A percentile compares a stretch with the other conserved stretches of the same genome.
Evolutionary conservation across 225 moss, liverwort and hornwort species (phyloP).

Genomic region (Polytrichum commune): DNA sequence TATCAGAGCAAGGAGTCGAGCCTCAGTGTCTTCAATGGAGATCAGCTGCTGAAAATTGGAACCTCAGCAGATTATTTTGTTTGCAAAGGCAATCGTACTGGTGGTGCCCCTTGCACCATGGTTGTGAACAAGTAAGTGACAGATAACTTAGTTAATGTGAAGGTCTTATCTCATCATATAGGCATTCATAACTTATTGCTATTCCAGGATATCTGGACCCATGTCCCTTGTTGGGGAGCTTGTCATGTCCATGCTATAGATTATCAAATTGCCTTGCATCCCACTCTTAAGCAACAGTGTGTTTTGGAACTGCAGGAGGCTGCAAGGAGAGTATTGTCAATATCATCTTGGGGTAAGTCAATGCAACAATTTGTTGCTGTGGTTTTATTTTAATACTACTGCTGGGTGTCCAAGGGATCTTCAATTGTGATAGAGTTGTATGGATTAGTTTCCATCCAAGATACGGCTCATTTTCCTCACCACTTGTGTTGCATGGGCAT

Average conservation of each 20-base stretch:
- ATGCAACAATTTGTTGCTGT: too few relatives aligned
- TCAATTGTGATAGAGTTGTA: not conserved
- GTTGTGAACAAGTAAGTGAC: conserved; percentile 69
- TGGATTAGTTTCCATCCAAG: not conserved
- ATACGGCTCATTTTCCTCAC: too few relatives aligned
- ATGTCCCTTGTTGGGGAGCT: too few relatives aligned
- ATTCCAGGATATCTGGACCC: not conserved
- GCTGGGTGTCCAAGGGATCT: not conserved
- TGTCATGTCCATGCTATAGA: too few relatives aligned
- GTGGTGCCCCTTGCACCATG: conserved; percentile 64
- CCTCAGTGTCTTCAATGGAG: conserved; percentile 74
- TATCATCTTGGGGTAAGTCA: conserved; percentile 75
- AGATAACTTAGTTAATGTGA: too few relatives aligned
- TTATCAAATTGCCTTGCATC: too few relatives aligned
- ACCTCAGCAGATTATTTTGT: conserved; percentile 66
- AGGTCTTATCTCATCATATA: too few relatives aligned
- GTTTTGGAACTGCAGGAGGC: conserved; percentile 36
- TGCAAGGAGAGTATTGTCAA: conserved; percentile 78
- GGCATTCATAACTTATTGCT: not conserved
- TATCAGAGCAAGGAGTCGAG: conserved; percentile 71
- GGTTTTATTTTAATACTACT: too few relatives aligned
- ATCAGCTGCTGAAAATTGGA: conserved; percentile 76
- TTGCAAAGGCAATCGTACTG: conserved; percentile 72
- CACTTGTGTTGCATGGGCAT: too few relatives aligned
- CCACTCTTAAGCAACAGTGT: not conserved